Percentiles rank a stretch among this genome's conserved stretches.
These are phyloP conservation scores for Kalmusia sp. DNA, from an alignment of 2,329 filamentous ascomycete genomes.

Conservation along the genomic window DNA sequence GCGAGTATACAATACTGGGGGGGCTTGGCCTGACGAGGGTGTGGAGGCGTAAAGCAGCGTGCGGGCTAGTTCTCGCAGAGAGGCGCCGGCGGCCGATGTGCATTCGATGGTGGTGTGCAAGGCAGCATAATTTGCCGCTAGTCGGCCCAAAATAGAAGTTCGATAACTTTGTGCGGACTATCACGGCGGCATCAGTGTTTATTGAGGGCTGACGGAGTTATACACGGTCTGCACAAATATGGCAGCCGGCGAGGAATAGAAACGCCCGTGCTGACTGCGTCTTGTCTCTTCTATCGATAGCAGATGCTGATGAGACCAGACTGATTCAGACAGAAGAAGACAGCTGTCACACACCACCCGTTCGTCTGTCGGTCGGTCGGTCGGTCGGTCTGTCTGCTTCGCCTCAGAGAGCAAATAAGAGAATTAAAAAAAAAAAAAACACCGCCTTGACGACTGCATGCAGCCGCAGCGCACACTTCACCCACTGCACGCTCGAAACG, in stretches of 20 bases:
- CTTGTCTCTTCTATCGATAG: slow-evolving; percentile 9
- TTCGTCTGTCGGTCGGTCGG: too few species aligned
- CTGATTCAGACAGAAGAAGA: too few species aligned
- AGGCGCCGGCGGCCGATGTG: slow-evolving; percentile 35
- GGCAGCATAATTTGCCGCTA: slow-evolving; percentile 39
- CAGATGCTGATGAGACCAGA: too few species aligned
- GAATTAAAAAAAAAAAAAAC: slow-evolving; percentile 22
- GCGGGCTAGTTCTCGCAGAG: slow-evolving; percentile 24
- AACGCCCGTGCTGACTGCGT: slow-evolving; percentile 22
- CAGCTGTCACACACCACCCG: slow-evolving; percentile 4
- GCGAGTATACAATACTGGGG: slow-evolving; percentile 33
- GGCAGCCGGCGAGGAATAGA: slow-evolving; percentile 19
- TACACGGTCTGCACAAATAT: slow-evolving; percentile 40
- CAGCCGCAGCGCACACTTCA: slow-evolving; percentile 19
- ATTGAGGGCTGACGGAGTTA: slow-evolving; percentile 44
- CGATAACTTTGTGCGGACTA: slow-evolving; percentile 20
- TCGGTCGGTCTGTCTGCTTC: too few species aligned
- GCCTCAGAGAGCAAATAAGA: slow-evolving; percentile 7
- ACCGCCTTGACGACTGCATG: slow-evolving; percentile 19
- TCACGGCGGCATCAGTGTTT: slow-evolving; percentile 28
- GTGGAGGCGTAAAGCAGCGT: slow-evolving; percentile 32
- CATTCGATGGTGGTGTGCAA: slow-evolving; percentile 36
- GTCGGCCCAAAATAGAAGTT: slow-evolving; percentile 41
- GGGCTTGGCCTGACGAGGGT: slow-evolving; percentile 17
- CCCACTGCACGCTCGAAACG: slow-evolving; percentile 33